Conservation (phyloP, 2,329 filamentous ascomycete genomes). For the Colletotrichum caudatum region DNA sequence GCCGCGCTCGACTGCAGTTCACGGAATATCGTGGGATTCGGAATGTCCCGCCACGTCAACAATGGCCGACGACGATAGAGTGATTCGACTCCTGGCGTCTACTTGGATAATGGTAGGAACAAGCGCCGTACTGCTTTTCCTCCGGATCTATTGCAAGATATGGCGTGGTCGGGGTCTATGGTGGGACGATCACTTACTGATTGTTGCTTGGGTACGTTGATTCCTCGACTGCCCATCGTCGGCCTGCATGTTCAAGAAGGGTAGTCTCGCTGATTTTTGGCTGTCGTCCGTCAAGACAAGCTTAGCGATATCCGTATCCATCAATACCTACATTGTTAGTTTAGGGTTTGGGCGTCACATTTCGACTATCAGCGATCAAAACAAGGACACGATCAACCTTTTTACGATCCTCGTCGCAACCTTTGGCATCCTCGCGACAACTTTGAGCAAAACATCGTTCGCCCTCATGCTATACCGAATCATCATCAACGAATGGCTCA, state of each 20-base stretch:
- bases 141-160: conserved; percentile 54
- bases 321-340: conserved; percentile 50
- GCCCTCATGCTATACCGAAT: conserved; percentile 44
- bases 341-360: conserved; percentile 45
- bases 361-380: conserved; percentile 42
- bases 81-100: conserved; percentile 47
- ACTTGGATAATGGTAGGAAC: conserved; percentile 48
- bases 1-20: neutral
- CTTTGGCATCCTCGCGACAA: conserved; percentile 44
- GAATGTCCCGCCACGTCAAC: conserved; percentile 18
- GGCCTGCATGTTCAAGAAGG: neutral
- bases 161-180: conserved; percentile 51
- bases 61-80: conserved; percentile 45
- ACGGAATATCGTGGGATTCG: conserved; percentile 5
- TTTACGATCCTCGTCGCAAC: conserved; percentile 44
- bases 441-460: conserved; percentile 45
- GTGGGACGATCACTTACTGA: conserved; percentile 54
- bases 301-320: conserved; percentile 47
- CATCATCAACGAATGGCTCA: conserved; percentile 43
- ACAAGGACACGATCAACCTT: conserved; percentile 42
- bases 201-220: conserved; percentile 51
- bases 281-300: conserved; percentile 42
- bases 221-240: conserved; percentile 33
- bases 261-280: neutral
- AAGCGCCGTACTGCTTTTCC: conserved; percentile 46